Evolutionary conservation across 2,329 filamentous ascomycete species (phyloP).

Genomic region (Dichotomopilus funicola): DNA sequence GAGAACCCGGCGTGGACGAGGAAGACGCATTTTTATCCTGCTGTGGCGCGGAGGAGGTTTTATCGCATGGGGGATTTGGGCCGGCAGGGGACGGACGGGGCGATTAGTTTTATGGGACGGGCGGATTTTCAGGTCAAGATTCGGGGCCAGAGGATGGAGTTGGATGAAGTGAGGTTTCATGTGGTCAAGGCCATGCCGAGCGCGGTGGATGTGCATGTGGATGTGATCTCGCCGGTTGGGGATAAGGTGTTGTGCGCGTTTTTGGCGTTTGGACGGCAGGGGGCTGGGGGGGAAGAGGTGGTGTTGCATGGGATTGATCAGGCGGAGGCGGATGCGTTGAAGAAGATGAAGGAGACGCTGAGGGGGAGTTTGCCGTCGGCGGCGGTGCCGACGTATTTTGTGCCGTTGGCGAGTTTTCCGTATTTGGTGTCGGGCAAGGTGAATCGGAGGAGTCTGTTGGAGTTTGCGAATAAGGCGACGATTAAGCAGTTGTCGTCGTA

Average conservation of each 20-base stretch:
- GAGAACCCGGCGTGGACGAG: constrained; percentile 13
- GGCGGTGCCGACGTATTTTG: constrained; percentile 15
- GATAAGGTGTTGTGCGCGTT: constrained; percentile 7
- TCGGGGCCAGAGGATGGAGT: constrained; percentile 50
- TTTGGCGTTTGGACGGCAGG: neutral
- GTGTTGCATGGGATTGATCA: constrained; percentile 1
- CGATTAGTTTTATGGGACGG: constrained; percentile 40
- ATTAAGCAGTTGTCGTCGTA: constrained; percentile 5
- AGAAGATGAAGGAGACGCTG: neutral
- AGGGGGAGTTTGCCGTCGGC: constrained; percentile 7
- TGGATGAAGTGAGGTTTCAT: constrained; percentile 42
- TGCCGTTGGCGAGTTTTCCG: constrained; percentile 15
- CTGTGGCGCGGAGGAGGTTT: constrained; percentile 23
- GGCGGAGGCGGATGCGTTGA: neutral
- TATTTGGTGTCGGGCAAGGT: constrained; percentile 15
- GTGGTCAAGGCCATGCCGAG: constrained; percentile 31
- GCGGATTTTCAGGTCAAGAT: constrained; percentile 57
- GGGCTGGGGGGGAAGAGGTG: neutral
- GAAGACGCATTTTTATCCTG: constrained; percentile 2
- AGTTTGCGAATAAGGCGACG: constrained; percentile 4
- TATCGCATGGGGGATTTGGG: constrained; percentile 46
- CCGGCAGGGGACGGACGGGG: constrained; percentile 32
- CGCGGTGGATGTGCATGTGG: constrained; percentile 37
- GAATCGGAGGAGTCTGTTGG: constrained; percentile 11
- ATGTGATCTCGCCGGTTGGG: constrained; percentile 35